Evolutionary conservation across 2,329 filamentous ascomycete species (phyloP).

Genomic region (Sarocladium brachiariae): DNA sequence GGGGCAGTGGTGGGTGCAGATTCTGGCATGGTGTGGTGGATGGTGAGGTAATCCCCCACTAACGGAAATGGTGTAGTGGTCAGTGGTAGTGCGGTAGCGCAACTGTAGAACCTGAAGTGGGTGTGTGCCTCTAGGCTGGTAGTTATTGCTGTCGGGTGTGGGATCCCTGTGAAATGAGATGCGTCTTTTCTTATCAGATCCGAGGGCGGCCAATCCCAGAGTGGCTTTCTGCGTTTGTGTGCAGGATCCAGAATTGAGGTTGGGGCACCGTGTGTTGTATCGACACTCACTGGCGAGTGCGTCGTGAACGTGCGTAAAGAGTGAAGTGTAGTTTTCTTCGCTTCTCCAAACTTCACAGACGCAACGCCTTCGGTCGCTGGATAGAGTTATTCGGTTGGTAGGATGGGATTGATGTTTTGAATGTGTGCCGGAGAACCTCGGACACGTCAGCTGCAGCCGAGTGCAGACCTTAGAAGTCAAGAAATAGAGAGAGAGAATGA

Average conservation of each 20-base stretch:
- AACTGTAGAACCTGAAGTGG: neutral
- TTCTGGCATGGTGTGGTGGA: slow-evolving; percentile 2
- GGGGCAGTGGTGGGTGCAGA: slow-evolving; percentile 6
- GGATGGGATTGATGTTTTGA: neutral
- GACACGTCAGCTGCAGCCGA: neutral
- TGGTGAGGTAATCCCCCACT: slow-evolving; percentile 3
- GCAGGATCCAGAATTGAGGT: neutral
- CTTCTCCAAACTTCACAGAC: too few species aligned
- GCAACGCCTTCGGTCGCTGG: too few species aligned
- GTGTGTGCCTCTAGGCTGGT: too few species aligned
- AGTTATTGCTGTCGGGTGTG: too few species aligned
- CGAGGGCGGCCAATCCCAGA: slow-evolving; percentile 1
- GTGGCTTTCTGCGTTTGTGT: neutral
- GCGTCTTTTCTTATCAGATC: slow-evolving; percentile 10
- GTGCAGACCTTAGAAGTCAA: neutral
- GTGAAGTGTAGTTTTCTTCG: too few species aligned
- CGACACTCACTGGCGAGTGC: neutral
- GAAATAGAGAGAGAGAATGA: neutral
- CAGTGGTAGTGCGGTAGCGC: neutral
- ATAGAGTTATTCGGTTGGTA: too few species aligned
- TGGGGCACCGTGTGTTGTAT: neutral
- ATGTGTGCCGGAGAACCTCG: neutral
- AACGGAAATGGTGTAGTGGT: neutral
- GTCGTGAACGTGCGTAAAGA: too few species aligned
- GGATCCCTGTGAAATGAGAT: slow-evolving; percentile 7